Base-by-base conservation (phyloP, 1,139 yeast genomes). In the Protomyces inundatus region DNA sequence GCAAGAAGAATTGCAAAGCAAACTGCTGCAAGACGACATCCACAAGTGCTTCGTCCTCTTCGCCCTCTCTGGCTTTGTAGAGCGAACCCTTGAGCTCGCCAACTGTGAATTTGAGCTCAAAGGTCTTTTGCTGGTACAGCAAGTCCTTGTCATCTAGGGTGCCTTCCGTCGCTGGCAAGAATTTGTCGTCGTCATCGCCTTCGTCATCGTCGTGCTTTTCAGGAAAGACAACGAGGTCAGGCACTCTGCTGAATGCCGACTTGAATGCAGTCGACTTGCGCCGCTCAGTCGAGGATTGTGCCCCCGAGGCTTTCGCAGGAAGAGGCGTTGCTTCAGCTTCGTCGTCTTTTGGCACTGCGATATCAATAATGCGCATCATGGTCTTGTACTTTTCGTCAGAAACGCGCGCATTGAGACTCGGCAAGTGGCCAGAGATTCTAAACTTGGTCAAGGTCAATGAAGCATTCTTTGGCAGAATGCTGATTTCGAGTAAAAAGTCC, bases 361-460 rank as follows among this genome's bases (percentile, higher is more conserved):
- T 81, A 66, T 87, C 88, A 57, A 90, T 77, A 55, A 93, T 78
- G 65, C 85, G 84, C 91, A 93, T 86, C 71, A 93, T 78, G 0
- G 91, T 84, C 72, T 90, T 88, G 76, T 95, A 95, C 71, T 95
- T 97, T 69, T 85, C 87, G 73, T 95, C 98, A 69, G 90, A 89
- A 72, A 93, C 76, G 35, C 88, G 81, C 6, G 95, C 84, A 40
- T 80, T 79, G 67, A 95, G 80, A 42, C 78, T 77, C 0, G 97
- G 96, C n/a, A 95, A 81, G 67, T 85, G 85, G 12, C 96, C 97
- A 33, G 90, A 84, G 1, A 91, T 77, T 71, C 83, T 85, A 68
- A 90, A 79, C 69, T 82, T 83, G 0, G 98, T 86, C 35, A 58
- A 36, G 10, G 62, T 58, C 54, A 95, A 78, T 67, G 85, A 85